These are phyloP conservation scores for Serendipita sp. DNA, from an alignment of 768 basidiomycete species.

Conservation along the genomic window DNA sequence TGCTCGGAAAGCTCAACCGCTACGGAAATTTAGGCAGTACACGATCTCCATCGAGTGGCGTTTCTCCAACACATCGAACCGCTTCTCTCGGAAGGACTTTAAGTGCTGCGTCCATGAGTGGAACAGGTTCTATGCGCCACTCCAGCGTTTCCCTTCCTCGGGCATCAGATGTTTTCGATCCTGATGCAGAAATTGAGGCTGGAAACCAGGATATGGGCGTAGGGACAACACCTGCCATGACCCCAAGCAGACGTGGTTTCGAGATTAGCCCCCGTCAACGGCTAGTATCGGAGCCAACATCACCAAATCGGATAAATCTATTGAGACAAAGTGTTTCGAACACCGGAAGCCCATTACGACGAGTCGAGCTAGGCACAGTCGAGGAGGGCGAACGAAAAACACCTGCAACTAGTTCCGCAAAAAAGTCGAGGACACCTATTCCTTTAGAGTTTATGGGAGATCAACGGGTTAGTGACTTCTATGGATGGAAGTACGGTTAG, in stretches of 20 bases:
- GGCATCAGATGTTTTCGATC: background rate
- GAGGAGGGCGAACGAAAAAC: background rate
- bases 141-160: background rate
- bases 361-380: background rate
- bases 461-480: background rate
- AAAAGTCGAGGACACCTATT: background rate
- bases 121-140: background rate
- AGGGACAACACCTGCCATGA: background rate
- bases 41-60: background rate
- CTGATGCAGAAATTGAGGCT: background rate
- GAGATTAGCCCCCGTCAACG: background rate
- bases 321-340: background rate
- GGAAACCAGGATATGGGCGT: background rate
- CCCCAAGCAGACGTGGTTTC: background rate
- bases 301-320: background rate
- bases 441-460: background rate
- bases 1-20: background rate
- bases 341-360: background rate
- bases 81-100: background rate
- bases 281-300: background rate
- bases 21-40: background rate
- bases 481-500: background rate
- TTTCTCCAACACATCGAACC: background rate
- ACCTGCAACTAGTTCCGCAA: background rate
- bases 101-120: background rate